Evolutionary conservation across 768 basidiomycete species (phyloP), one percentile per base, ranked within the genome.

Genomic region (Trametopsis cervina): DNA sequence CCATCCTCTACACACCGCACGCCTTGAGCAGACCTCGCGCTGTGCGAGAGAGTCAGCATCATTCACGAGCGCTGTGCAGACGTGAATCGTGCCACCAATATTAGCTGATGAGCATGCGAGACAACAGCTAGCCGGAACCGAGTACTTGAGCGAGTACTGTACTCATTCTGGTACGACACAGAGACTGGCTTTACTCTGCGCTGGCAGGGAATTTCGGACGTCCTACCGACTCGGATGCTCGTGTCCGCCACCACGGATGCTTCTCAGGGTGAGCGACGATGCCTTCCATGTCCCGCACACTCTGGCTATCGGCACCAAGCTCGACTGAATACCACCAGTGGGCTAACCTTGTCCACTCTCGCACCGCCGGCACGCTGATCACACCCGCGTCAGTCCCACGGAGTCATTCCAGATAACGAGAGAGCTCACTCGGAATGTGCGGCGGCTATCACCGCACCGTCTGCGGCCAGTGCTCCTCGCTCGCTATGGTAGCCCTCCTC

Each of bases 401-500:
- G 18, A 17, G 40, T 11, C 29, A 21, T 5, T 22, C 4, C n/a
- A 18, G n/a, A 12, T n/a, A n/a, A n/a, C 18, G 9, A 39, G 38
- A 45, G 15, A 12, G 67, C 81, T 64, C 59, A 83, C 81, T 83
- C 80, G 4, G 71, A 74, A 66, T 83, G 81, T 4, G 80, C 68
- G 12, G 76, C 78, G 6, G 81, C 78, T 17, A 84, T 72, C 66
- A 69, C 75, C 4, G 70, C 69, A 9, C 76, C 78, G 57, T 84
- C 82, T 21, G 77, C 76, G 5, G 82, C 81, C 2, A 84, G 66
- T 53, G 72, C 66, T 9, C 82, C 83, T 33, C 81, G 67, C 63
- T 80, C 82, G 57, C 80, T 82, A 70, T 71, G 74, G 56, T 85
- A 84, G 0, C 78, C 79, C 63, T 85, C 83, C 53, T 75, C 69